Conservation (phyloP, 2,329 filamentous ascomycete genomes). For the Colletotrichum sp. region DNA sequence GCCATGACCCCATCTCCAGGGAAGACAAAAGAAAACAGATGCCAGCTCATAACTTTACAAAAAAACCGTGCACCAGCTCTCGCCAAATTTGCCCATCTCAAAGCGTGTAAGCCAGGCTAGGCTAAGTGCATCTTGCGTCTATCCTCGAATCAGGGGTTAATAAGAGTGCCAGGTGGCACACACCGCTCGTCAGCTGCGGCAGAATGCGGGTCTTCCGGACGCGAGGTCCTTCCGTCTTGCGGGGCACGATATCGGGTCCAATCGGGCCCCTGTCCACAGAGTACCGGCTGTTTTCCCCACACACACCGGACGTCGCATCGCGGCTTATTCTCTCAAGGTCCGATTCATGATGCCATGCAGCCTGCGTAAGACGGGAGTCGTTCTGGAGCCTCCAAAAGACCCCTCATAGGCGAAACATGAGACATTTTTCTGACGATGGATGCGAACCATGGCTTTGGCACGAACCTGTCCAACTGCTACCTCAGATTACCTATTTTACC, state of each 20-base stretch:
- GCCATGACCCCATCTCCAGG: not conserved
- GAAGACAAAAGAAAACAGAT: not conserved
- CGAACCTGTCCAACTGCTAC: not conserved
- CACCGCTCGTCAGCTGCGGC: not conserved
- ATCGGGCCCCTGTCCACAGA: not conserved
- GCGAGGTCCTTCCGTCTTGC: not conserved
- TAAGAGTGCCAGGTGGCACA: not conserved
- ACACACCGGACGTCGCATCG: not conserved
- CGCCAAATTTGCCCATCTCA: not conserved
- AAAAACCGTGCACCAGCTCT: not conserved
- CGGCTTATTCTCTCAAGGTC: not conserved
- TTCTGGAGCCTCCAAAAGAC: not conserved
- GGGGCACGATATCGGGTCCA: not conserved
- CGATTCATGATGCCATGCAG: not conserved
- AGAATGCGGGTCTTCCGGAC: not conserved
- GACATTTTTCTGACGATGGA: not conserved
- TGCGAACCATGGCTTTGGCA: not conserved
- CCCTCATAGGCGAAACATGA: not conserved
- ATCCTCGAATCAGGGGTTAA: not conserved
- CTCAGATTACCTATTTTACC: not conserved
- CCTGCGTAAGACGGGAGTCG: not conserved
- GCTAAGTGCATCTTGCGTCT: not conserved
- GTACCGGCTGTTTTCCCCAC: not conserved
- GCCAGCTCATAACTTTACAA: not conserved
- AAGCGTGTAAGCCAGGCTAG: not conserved